These are phyloP conservation scores for Geoglossum cookeanum DNA, from an alignment of 2,329 filamentous ascomycete species.

Conservation along the genomic window DNA sequence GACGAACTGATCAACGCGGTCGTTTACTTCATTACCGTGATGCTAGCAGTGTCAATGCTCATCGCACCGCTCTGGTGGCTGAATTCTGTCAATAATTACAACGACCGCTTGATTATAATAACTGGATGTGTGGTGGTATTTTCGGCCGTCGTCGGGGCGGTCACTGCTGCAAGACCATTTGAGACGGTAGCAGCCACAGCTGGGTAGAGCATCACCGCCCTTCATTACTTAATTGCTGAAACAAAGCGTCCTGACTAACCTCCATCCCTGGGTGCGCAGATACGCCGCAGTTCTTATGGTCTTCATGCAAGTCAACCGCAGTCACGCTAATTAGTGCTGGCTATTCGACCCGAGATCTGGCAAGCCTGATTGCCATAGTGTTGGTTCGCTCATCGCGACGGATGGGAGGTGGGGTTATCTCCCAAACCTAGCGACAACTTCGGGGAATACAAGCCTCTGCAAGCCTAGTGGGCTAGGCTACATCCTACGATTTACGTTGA, in stretches of 20 bases:
- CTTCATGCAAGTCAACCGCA: constrained; percentile 1
- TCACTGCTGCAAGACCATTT: background rate
- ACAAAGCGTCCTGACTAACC: constrained; percentile 2
- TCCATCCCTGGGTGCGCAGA: constrained; percentile 4
- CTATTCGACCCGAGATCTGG: background rate
- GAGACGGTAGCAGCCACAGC: background rate
- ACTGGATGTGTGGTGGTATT: background rate
- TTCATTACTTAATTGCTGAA: background rate
- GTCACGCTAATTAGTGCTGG: background rate
- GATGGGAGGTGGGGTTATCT: background rate
- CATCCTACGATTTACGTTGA: no score
- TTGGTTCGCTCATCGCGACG: background rate
- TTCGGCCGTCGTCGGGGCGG: background rate
- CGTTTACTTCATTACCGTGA: constrained; percentile 3
- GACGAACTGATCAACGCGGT: constrained; percentile 3
- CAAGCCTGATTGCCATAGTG: background rate
- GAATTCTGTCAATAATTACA: background rate
- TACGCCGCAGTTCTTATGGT: constrained; percentile 8
- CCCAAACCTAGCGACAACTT: no score
- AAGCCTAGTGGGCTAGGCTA: no score
- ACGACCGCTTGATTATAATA: constrained; percentile 2
- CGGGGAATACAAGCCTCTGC: no score
- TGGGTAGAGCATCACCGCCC: no score
- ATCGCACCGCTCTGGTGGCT: constrained; percentile 8
- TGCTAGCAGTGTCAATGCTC: constrained; percentile 5